Percentiles rank a stretch among this genome's conserved stretches.
These are phyloP conservation scores for Chamaenerion angustifolium DNA, from an alignment of 345 rosid genomes.

Conservation along the genomic window DNA sequence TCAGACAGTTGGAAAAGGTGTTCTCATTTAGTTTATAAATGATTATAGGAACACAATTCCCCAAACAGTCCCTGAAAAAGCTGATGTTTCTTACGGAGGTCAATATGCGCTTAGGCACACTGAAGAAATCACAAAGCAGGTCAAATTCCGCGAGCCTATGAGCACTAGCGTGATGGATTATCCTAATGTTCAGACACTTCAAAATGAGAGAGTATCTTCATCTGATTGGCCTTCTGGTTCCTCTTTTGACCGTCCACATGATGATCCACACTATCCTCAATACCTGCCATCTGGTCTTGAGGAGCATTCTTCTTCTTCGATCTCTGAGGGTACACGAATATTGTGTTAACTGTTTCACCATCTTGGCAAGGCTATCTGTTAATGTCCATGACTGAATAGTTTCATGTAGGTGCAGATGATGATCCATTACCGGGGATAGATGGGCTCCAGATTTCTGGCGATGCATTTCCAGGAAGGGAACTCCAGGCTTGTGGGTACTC, in stretches of 20 bases:
- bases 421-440: conserved; percentile 82
- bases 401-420: conserved; percentile 62
- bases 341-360: not conserved
- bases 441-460: conserved; percentile 85
- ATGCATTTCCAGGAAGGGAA: conserved; percentile 85
- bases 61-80: conserved; percentile 20
- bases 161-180: conserved; percentile 57
- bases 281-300: conserved; percentile 69
- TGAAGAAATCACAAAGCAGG: conserved; percentile 47
- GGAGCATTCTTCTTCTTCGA: conserved; percentile 70
- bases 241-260: conserved; percentile 27
- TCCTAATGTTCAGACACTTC: conserved; percentile 38
- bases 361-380: not conserved
- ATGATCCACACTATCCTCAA: conserved; percentile 56
- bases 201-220: conserved; percentile 38
- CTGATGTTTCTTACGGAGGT: conserved; percentile 17
- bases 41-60: conserved; percentile 24
- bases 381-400: not conserved
- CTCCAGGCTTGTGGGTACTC: conserved; percentile 90
- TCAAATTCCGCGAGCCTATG: conserved; percentile 65
- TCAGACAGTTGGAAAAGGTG: not conserved
- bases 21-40: conserved; percentile 10
- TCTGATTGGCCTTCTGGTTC: conserved; percentile 45
- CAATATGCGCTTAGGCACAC: conserved; percentile 13
- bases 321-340: conserved; percentile 57